Evolutionary conservation across 768 basidiomycete genomes (phyloP).

Genomic region (Baorangia bicolor): DNA sequence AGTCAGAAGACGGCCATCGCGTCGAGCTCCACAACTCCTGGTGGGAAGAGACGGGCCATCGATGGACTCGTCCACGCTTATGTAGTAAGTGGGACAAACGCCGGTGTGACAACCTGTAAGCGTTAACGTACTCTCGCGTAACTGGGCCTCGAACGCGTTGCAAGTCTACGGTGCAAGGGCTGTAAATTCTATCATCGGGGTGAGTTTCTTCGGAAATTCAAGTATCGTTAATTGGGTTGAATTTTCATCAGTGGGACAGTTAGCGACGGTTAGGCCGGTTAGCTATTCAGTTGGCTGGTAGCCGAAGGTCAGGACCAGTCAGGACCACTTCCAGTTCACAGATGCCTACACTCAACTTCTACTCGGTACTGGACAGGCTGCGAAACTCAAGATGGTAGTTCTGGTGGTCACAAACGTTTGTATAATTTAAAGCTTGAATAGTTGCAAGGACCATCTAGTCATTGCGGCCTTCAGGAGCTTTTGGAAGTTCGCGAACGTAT

Average conservation of each 20-base stretch:
- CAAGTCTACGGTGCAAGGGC: not conserved
- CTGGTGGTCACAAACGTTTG: not conserved
- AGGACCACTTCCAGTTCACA: not conserved
- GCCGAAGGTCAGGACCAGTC: no score
- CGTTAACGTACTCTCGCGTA: conserved; percentile 20
- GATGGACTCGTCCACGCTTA: not conserved
- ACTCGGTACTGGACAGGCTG: not conserved
- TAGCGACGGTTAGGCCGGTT: not conserved
- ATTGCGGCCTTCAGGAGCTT: no score
- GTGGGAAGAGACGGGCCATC: not conserved
- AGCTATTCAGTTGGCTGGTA: no score
- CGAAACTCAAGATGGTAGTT: not conserved
- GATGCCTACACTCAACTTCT: not conserved
- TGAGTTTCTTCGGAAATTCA: no score
- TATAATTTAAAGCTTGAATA: not conserved
- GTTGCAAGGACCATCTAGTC: not conserved
- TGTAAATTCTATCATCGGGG: not conserved
- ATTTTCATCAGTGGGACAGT: not conserved
- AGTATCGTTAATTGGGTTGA: not conserved
- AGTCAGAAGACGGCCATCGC: conserved; percentile 3
- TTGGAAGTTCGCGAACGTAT: no score
- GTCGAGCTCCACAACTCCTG: not conserved
- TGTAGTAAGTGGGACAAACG: not conserved
- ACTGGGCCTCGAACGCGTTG: not conserved
- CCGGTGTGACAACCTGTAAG: not conserved